Conservation (phyloP, 2,329 filamentous ascomycete genomes). For the Dactylellina parvicollis region DNA sequence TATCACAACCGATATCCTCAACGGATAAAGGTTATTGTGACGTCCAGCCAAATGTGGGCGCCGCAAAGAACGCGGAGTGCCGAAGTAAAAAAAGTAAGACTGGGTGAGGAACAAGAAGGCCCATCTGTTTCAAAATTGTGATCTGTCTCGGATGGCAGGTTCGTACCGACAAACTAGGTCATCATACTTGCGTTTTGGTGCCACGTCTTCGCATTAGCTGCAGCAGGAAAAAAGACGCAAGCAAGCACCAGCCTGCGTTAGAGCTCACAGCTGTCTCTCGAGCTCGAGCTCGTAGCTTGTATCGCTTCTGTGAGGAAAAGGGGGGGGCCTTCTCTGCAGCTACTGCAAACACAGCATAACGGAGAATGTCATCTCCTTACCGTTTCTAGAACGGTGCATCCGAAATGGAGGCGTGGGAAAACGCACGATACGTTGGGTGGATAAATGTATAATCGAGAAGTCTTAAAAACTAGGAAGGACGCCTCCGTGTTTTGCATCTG, state of each 20-base stretch:
- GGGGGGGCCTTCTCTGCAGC: constrained; percentile 36
- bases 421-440: constrained; percentile 12
- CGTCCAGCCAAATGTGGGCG: constrained; percentile 12
- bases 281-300: constrained; percentile 44
- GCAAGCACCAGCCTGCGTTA: constrained; percentile 39
- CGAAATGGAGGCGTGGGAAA: constrained; percentile 49
- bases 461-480: neutral
- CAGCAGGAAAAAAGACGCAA: too few species aligned
- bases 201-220: constrained; percentile 42
- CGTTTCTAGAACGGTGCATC: constrained; percentile 52
- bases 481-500: constrained; percentile 11
- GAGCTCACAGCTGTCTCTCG: constrained; percentile 42
- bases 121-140: constrained; percentile 30
- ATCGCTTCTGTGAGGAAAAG: too few species aligned
- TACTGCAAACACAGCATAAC: constrained; percentile 37
- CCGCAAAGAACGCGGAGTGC: neutral
- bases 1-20: constrained; percentile 45
- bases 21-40: constrained; percentile 19
- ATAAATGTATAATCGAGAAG: neutral
- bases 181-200: constrained; percentile 3
- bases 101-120: constrained; percentile 26
- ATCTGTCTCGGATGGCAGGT: constrained; percentile 23
- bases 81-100: constrained; percentile 8
- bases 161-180: neutral
- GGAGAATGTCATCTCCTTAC: constrained; percentile 26